Base-by-base conservation (phyloP, 805 yeast species). In the Monosporozyma solicola region DNA sequence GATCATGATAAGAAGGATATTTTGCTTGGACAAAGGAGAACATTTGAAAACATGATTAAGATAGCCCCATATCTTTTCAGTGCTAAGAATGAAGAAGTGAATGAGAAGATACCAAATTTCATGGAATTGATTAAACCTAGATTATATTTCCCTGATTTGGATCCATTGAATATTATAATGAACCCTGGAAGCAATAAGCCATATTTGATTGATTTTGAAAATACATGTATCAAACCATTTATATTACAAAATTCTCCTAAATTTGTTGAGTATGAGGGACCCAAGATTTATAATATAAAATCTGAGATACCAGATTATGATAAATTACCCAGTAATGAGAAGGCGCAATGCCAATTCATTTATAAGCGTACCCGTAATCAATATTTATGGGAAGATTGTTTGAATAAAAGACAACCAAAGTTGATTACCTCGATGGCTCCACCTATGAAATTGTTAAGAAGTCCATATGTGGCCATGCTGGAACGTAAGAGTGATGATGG, bases 361-460 rank as follows among this genome's bases (percentile, higher is more conserved):
- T 84, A 84, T 69, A 83, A 83, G 61, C 83, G 92, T 70, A 91
- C 98, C 5, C 83, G 97, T 75, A 89, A 91, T 67, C 96, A 92
- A 70, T 83, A 85, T 60, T 70, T 86, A 53, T 92, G 95, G 91
- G 98, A 92, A 70, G 71, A 79, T 55, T 79, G 83, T 27, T 74
- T 91, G 60, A 87, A 85, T 62, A 78, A 80, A 48, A 76, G 76
- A 47, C 74, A 79, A 53, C 84, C 82, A 57, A 80, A 82, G 46
- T 76, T 91, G 56, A 81, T 92, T 58, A 86, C 87, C 11, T 82
- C 92, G 25, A 90, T 89, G 57, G 82, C 87, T 8, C 87, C 94
- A 1, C 97, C 96, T 33, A 79, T 80, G 37, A 92, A 91, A 71
- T 72, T 82, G 55, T 73, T 86, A 60, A 85, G 82, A 65, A 73